A percentile compares a stretch with the other conserved stretches of the same genome.
Conservation (phyloP, 495 filamentous ascomycete genomes). For the Choiromyces venosus region DNA sequence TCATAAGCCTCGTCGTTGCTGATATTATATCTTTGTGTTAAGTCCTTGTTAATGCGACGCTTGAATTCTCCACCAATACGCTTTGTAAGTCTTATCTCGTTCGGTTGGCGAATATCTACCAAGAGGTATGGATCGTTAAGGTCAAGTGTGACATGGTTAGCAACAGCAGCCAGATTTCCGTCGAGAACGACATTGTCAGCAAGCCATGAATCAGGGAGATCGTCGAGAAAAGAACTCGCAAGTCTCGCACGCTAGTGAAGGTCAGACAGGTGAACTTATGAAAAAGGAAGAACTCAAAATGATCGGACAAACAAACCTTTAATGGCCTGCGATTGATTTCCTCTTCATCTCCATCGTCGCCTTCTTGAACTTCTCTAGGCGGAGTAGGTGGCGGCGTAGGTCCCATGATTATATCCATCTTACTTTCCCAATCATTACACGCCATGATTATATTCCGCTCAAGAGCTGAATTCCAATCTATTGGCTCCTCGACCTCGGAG, state of each 20-base stretch:
- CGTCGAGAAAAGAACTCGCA: conserved; percentile 49
- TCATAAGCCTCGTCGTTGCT: conserved; percentile 96
- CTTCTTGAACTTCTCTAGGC: conserved; percentile 32
- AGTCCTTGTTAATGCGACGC: conserved; percentile 54
- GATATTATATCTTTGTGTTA: conserved; percentile 83
- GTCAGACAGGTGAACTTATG: neutral
- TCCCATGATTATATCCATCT: conserved; percentile 46
- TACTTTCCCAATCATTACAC: conserved; percentile 75
- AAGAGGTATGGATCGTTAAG: conserved; percentile 84
- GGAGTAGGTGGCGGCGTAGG: conserved; percentile 21
- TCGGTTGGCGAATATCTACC: conserved; percentile 55
- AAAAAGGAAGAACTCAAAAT: neutral
- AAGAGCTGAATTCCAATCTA: conserved; percentile 40
- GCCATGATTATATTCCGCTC: conserved; percentile 70
- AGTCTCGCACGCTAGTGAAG: conserved; percentile 19
- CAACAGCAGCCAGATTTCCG: conserved; percentile 56
- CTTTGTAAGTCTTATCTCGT: conserved; percentile 42
- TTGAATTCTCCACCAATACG: conserved; percentile 48
- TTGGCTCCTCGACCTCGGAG: conserved; percentile 53
- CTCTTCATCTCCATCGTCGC: conserved; percentile 44
- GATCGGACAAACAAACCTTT: conserved; percentile 23
- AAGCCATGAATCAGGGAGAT: conserved; percentile 51
- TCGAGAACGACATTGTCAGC: conserved; percentile 46
- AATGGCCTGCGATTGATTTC: conserved; percentile 34
- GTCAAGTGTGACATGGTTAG: conserved; percentile 78